Conservation (phyloP, 345 rosid species). For the Populus alba region DNA sequence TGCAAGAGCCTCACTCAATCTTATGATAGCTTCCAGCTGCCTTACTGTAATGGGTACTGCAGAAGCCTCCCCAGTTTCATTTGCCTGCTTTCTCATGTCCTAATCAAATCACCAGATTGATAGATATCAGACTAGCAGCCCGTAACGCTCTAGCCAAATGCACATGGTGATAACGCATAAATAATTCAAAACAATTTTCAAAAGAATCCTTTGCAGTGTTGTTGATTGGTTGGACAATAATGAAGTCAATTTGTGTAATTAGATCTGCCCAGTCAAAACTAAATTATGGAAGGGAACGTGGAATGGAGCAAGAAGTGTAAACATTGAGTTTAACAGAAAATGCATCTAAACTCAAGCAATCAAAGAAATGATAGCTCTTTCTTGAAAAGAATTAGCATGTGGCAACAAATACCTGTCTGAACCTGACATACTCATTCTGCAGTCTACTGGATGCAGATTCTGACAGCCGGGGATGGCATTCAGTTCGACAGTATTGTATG, state of each 20-base stretch:
- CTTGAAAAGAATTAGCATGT: not conserved
- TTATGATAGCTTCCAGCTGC: constrained; percentile 88
- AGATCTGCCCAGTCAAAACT: not conserved
- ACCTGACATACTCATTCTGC: constrained; percentile 75
- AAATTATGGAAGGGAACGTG: not conserved
- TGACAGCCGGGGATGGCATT: constrained; percentile 82
- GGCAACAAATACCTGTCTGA: constrained; percentile 63
- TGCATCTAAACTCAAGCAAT: not conserved
- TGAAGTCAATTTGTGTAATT: not conserved
- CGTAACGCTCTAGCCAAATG: not conserved
- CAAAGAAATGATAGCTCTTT: not conserved
- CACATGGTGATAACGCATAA: not conserved
- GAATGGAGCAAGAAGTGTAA: not conserved
- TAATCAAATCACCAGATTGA: constrained; percentile 22
- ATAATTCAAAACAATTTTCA: not conserved
- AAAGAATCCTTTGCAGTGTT: not conserved
- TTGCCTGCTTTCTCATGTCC: constrained; percentile 94
- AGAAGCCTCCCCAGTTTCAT: constrained; percentile 89
- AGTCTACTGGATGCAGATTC: constrained; percentile 68
- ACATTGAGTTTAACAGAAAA: not conserved
- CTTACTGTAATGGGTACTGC: constrained; percentile 89
- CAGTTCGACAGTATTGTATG: constrained; percentile 75
- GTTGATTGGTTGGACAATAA: not conserved
- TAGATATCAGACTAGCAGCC: not conserved
- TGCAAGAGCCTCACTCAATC: constrained; percentile 91